phyloP scores from a whole-genome alignment of 2,329 filamentous ascomycete species.

The Paraconiothyrium brasiliense region DNA sequence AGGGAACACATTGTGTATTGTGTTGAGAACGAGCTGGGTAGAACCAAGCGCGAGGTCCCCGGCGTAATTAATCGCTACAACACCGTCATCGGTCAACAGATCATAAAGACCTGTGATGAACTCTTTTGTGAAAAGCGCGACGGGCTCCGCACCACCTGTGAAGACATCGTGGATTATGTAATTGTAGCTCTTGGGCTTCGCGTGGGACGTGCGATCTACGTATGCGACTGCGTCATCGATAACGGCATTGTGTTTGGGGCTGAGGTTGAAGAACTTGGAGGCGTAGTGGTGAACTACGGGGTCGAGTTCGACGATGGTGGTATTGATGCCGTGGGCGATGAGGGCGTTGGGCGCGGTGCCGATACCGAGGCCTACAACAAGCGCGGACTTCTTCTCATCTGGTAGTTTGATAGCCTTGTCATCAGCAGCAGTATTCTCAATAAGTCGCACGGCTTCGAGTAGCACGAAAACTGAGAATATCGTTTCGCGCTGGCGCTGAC shows the following conservation, averaged over 20 bases:
- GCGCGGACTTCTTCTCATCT: constrained; percentile 77
- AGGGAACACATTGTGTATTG: constrained; percentile 84
- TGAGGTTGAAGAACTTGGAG: constrained; percentile 81
- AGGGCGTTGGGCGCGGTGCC: constrained; percentile 90
- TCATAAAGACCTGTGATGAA: constrained; percentile 77
- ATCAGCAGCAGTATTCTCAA: constrained; percentile 63
- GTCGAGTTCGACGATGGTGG: constrained; percentile 94
- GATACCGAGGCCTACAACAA: constrained; percentile 91
- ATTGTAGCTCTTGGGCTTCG: constrained; percentile 67
- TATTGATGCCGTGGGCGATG: constrained; percentile 87
- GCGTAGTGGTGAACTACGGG: constrained; percentile 88
- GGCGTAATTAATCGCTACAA: constrained; percentile 95
- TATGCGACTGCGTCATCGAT: constrained; percentile 84
- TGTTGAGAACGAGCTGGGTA: constrained; percentile 80
- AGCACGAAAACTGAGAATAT: constrained; percentile 97
- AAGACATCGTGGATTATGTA: constrained; percentile 99
- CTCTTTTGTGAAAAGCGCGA: constrained; percentile 84
- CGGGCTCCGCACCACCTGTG: constrained; percentile 92
- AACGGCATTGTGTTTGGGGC: constrained; percentile 78
- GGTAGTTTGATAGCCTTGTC: constrained; percentile 33
- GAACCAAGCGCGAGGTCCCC: constrained; percentile 83
- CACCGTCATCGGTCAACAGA: constrained; percentile 79
- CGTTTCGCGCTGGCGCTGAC: constrained; percentile 74
- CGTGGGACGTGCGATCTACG: constrained; percentile 62
- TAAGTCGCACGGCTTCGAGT: constrained; percentile 87